Conservation (phyloP, 2,329 filamentous ascomycete species). For the Xylaria sp. region DNA sequence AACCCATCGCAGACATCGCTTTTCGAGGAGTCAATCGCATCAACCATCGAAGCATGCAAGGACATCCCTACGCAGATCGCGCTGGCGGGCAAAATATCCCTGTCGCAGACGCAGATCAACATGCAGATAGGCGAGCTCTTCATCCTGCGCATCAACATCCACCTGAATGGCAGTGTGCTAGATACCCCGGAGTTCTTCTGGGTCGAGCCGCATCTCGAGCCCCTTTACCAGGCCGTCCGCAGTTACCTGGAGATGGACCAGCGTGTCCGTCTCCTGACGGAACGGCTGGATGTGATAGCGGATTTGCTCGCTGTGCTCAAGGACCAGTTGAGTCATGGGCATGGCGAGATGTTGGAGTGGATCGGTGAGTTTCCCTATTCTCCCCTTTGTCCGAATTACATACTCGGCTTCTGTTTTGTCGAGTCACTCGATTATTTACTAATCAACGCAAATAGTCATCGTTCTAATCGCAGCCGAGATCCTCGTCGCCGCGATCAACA, state of each 20-base stretch:
- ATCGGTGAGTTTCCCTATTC: slow-evolving; percentile 58
- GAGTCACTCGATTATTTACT: slow-evolving; percentile 10
- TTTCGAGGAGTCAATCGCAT: slow-evolving; percentile 91
- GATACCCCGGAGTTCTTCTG: slow-evolving; percentile 98
- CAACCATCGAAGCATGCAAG: slow-evolving; percentile 88
- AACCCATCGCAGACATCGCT: slow-evolving; percentile 64
- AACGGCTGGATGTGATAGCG: slow-evolving; percentile 86
- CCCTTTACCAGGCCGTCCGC: slow-evolving; percentile 90
- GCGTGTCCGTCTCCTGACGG: slow-evolving; percentile 80
- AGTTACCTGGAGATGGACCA: slow-evolving; percentile 99
- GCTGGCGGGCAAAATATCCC: slow-evolving; percentile 81
- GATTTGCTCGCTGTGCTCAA: slow-evolving; percentile 90
- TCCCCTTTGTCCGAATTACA: neutral
- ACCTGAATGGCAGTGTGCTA: slow-evolving; percentile 91
- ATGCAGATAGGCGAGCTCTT: slow-evolving; percentile 99
- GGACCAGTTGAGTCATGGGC: slow-evolving; percentile 89
- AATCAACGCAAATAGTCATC: slow-evolving; percentile 59
- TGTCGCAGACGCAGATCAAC: slow-evolving; percentile 88
- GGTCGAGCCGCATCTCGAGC: slow-evolving; percentile 94
- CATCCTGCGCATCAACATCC: slow-evolving; percentile 95
- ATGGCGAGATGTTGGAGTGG: slow-evolving; percentile 85
- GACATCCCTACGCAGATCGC: slow-evolving; percentile 92
- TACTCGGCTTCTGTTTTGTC: neutral
- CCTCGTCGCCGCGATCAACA: slow-evolving; percentile 86
- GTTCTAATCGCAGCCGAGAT: slow-evolving; percentile 94